phyloP scores from a whole-genome alignment of 139 green algal species.

The Limnomonas spitsbergensis region DNA sequence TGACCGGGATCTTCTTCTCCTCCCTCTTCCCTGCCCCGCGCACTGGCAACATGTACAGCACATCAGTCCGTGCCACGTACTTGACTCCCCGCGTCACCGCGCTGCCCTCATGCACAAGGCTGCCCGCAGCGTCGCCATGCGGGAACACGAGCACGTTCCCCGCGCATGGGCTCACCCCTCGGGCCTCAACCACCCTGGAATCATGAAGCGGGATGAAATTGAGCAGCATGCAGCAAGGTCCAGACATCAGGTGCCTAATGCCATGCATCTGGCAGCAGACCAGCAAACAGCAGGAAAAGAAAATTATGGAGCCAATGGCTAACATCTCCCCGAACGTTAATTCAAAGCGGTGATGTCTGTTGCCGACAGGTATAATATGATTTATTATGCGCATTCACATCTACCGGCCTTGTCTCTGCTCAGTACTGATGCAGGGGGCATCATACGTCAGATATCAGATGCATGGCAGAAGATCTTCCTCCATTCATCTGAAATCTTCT shows the following conservation, averaged over 20 bases:
- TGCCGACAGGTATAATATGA: too few species aligned
- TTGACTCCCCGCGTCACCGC: slow-evolving; percentile 32
- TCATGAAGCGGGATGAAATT: not conserved
- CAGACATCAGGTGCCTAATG: not conserved
- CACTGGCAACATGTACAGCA: slow-evolving; percentile 53
- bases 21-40: not conserved
- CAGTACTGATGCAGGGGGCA: too few species aligned
- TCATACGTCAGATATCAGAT: too few species aligned
- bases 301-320: too few species aligned
- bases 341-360: too few species aligned
- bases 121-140: slow-evolving; percentile 48
- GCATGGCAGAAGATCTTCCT: too few species aligned
- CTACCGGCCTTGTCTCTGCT: not conserved
- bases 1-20: not conserved
- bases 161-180: slow-evolving; percentile 23
- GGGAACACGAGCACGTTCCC: slow-evolving; percentile 58
- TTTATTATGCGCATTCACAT: slow-evolving; percentile 14
- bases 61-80: slow-evolving; percentile 47
- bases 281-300: too few species aligned
- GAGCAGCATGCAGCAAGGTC: not conserved
- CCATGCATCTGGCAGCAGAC: too few species aligned
- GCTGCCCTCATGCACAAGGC: slow-evolving; percentile 43
- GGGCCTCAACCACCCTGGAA: slow-evolving; percentile 33
- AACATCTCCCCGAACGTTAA: too few species aligned
- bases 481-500: too few species aligned